Conservation (phyloP, 805 yeast species). For the Metschnikowia koreensis region DNA sequence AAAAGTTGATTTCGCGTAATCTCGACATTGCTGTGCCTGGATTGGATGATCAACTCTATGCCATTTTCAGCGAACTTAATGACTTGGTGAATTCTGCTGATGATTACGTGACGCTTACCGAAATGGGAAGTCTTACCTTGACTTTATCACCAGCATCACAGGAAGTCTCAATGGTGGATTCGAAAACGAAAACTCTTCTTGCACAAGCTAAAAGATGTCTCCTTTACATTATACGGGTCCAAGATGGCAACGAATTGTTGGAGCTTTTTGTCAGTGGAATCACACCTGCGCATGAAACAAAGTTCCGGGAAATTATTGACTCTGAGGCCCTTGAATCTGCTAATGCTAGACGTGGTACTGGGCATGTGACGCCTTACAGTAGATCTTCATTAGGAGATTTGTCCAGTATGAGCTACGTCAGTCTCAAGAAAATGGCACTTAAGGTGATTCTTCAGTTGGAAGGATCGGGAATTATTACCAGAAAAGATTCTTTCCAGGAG, state of each 20-base stretch:
- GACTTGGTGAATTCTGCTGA: slow-evolving; percentile 35
- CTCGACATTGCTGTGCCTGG: slow-evolving; percentile 46
- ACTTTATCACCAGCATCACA: slow-evolving; percentile 53
- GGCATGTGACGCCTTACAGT: slow-evolving; percentile 40
- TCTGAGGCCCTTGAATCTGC: slow-evolving; percentile 36
- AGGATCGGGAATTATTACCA: slow-evolving; percentile 56
- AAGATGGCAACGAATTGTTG: slow-evolving; percentile 63
- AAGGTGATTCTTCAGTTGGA: slow-evolving; percentile 78
- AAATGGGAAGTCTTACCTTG: slow-evolving; percentile 52
- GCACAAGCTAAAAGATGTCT: slow-evolving; percentile 81
- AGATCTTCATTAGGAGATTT: slow-evolving; percentile 52
- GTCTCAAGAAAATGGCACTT: slow-evolving; percentile 71
- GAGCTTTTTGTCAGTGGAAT: slow-evolving; percentile 70
- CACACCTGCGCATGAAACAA: slow-evolving; percentile 63
- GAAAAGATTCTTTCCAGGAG: slow-evolving; percentile 73
- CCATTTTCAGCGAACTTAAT: slow-evolving; percentile 43
- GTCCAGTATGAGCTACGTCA: slow-evolving; percentile 56
- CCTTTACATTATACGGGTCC: slow-evolving; percentile 80
- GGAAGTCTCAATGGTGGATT: slow-evolving; percentile 49
- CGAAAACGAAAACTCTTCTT: slow-evolving; percentile 56
- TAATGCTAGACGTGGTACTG: slow-evolving; percentile 32
- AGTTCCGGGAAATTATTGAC: slow-evolving; percentile 53
- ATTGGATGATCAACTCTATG: slow-evolving; percentile 53
- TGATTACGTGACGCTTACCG: slow-evolving; percentile 48
- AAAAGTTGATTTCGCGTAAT: slow-evolving; percentile 41